Conservation (phyloP, 2,329 filamentous ascomycete genomes). For the Coniosporium tulheliwenetii region DNA sequence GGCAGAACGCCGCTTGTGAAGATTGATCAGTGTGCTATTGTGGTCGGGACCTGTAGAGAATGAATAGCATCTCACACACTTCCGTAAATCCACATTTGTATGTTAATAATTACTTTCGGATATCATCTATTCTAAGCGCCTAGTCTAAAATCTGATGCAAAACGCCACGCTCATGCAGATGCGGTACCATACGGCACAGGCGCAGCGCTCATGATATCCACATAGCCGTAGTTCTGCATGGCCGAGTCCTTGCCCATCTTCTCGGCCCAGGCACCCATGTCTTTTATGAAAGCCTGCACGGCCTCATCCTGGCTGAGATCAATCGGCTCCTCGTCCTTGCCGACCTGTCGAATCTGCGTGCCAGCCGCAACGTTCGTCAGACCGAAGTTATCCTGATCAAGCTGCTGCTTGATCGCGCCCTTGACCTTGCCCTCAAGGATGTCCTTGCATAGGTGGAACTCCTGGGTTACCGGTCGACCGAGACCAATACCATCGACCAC, state of each 20-base stretch:
- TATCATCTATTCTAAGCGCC: no score
- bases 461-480: slow-evolving; percentile 36
- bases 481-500: slow-evolving; percentile 46
- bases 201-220: slow-evolving; percentile 24
- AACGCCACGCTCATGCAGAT: no score
- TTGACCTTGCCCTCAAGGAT: slow-evolving; percentile 30
- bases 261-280: slow-evolving; percentile 28
- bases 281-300: slow-evolving; percentile 30
- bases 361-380: slow-evolving; percentile 30
- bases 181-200: slow-evolving; percentile 19
- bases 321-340: slow-evolving; percentile 36
- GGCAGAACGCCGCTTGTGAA: no score
- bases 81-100: no score
- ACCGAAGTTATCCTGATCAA: slow-evolving; percentile 38
- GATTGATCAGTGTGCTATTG: no score
- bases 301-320: slow-evolving; percentile 34
- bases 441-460: slow-evolving; percentile 29
- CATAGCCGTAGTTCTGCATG: slow-evolving; percentile 25
- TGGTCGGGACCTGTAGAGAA: no score
- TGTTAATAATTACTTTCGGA: no score
- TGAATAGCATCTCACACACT: no score
- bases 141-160: neutral
- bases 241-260: slow-evolving; percentile 23
- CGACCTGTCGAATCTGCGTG: slow-evolving; percentile 35
- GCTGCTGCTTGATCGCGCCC: slow-evolving; percentile 30